Base-by-base conservation (phyloP, 129 eudicot species). In the Oenanthe sinensis region DNA sequence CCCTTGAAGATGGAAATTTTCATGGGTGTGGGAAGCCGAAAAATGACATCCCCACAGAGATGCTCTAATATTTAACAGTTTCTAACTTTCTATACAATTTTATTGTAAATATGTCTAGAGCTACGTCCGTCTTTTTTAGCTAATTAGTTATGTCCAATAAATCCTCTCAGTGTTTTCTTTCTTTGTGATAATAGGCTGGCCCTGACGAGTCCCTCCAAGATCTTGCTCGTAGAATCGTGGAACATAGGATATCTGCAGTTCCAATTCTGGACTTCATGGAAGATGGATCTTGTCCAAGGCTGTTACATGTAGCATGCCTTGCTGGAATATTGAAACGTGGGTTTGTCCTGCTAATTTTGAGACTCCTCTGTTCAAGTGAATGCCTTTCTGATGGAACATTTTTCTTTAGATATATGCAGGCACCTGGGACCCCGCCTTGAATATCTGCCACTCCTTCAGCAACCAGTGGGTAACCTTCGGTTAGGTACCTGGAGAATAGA, bases 201-300 rank as follows among this genome's bases (percentile, higher is more conserved):
- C 93, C 97, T 6, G 97, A 91, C 79, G 93, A 91, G n/a, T 81
- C 97, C n/a, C 84, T 91, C 4, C 85, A 63, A 40, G 84, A 82
- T 43, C 82, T 87, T 58, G 93, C 86, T 48, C 71, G 82, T 69
- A 83, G 86, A 74, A 88, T 91, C 69, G 77, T 91, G 85, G 83
- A 81, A 79, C 84, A 84, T 81, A 86, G 82, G 48, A 84, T 91
- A 79, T 91, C 93, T 15, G 46, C 89, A 30, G 81, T 87, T 81
- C 97, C 97, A 14, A 79, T 91, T 75, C 60, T 91, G 44, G 79
- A 87, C 77, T 68, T 83, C 62, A 76, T 46, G 40, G 77, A 82
- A 81, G 89, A 86, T 63, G 89, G 86, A 73, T 76, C 89, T 42
- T 82, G 85, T 80, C 88, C 89, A 78, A 87, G 81, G 58, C 81